Base-by-base conservation (phyloP, 2,329 filamentous ascomycete genomes). In the Fusarium aywerte region DNA sequence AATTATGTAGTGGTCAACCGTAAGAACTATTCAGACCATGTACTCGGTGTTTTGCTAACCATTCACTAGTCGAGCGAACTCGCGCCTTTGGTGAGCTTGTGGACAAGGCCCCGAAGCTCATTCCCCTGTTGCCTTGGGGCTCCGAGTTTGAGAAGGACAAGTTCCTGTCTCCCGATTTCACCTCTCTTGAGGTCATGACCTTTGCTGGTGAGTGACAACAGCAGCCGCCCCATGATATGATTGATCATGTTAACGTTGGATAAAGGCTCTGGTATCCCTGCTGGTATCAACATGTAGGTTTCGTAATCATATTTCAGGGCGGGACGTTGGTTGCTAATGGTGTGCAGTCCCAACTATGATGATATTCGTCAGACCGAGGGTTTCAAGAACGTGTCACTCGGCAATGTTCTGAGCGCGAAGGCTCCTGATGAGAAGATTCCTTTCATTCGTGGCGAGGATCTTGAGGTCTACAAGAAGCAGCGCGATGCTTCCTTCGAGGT, bases 121-220 rank as follows among this genome's bases (percentile, higher is more conserved):
- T 99, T 50, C 92, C 93, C 8, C 88, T 96, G 65, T 82, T 99
- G 15, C 96, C 96, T 0, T 99, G 96, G 96, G 82, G 84, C 33
- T 86, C 87, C 44, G 91, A 92, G 1, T 99, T 98, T 69, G 96
- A 99, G 77, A 98, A 98, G 80, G 94, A 97, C 82, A 93, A 91
- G 74, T 99, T 99, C 79, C 80, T 97, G 33, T 95, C 92, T 51
- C 96, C 96, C 0, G 96, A 99, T 77, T 99, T 99, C 76, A 98
- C 96, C 0, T 96, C 92, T 11, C 84, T 98, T 3, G 96, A 99
- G 77, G 93, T 97, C 4, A 80, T 97, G 62, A 93, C 91, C 1
- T 97, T 97, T 71, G 79, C 77, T 57, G 79, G 76, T 73, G 54
- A 33, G 66, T 43, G 18, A 18, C 7, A 71, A 15, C 2, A 13